Percentiles rank a stretch among this genome's conserved stretches.
Conservation (phyloP, 208 protist genomes). For the Trichomonas vaginalis region DNA sequence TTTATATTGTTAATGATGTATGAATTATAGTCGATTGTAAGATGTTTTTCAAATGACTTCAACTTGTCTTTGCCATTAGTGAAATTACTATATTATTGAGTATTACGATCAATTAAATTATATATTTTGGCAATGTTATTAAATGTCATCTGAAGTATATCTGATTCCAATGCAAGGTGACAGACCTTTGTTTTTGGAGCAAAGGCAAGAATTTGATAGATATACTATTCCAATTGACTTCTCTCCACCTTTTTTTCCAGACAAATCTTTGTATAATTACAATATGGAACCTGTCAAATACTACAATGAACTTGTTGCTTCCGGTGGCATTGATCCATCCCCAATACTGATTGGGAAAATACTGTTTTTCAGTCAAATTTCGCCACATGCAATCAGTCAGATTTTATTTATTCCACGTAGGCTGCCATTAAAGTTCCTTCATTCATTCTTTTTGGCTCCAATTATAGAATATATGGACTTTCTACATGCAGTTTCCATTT, state of each 20-base stretch:
- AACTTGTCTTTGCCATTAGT: too few species aligned
- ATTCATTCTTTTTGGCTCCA: background rate
- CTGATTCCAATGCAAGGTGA: background rate
- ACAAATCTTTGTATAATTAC: background rate
- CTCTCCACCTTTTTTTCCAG: background rate
- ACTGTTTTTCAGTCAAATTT: background rate
- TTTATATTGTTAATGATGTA: too few species aligned
- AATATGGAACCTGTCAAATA: background rate
- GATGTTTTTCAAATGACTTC: too few species aligned
- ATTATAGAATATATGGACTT: background rate
- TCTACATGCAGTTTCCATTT: background rate
- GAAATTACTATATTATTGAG: too few species aligned
- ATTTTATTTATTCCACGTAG: background rate
- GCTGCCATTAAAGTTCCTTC: background rate
- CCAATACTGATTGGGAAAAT: background rate
- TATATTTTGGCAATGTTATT: too few species aligned
- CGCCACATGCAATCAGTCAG: background rate
- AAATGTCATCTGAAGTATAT: background rate
- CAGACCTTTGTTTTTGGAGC: background rate
- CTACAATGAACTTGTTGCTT: background rate
- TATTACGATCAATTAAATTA: too few species aligned
- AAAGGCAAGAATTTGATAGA: background rate
- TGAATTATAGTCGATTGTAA: too few species aligned
- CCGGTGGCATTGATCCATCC: background rate
- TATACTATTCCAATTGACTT: background rate